Base-by-base conservation (phyloP, 257 asterid genomes). In the Solanum dulcamara region DNA sequence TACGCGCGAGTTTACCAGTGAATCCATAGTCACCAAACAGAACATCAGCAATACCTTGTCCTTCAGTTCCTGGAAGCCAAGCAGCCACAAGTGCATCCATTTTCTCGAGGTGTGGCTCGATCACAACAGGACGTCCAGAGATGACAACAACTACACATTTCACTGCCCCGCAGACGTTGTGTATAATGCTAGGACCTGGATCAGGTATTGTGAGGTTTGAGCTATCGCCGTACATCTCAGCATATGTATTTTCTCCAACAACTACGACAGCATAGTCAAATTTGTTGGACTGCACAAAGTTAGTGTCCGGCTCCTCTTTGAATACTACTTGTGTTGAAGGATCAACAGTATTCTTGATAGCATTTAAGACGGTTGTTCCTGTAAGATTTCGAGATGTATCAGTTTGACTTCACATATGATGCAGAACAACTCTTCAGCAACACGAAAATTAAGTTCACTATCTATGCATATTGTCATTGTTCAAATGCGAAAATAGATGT, bases 21-120 rank as follows among this genome's bases (percentile, higher is more conserved):
- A 91, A 91, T 42, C 90, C 91, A 17, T 89, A 89, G 72, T 89
- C 92, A 7, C 93, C 92, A 71, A 91, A 91, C 40, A 91, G 24
- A 84, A 81, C 90, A 88, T 91, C 93, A 50, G 92, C 87, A 59
- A 91, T 83, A 6, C 93, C 93, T 77, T 89, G 93, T 7, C 93
- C 93, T 87, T 91, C 93, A 0, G 90, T 89, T 0, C 93, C 93
- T 3, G 93, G 93, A 83, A 91, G 90, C 92, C 93, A 91, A 28
- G 93, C 93, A 40, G 93, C 92, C 20, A 89, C 90, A 0, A 91
- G 90, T 0, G 90, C 92, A 10, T 88, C 92, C 30, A 91, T 88
- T 83, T 60, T 81, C 0, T 74, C 77, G n/a, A 91, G 80, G 42
- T 89, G 88, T 9, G 91, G 90, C 79, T 87, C 88, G 46, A 91